A percentile compares a stretch with the other conserved stretches of the same genome.
These are phyloP conservation scores for Melampsora occidentalis DNA, from an alignment of 1,284 basidiomycete species.

Conservation along the genomic window DNA sequence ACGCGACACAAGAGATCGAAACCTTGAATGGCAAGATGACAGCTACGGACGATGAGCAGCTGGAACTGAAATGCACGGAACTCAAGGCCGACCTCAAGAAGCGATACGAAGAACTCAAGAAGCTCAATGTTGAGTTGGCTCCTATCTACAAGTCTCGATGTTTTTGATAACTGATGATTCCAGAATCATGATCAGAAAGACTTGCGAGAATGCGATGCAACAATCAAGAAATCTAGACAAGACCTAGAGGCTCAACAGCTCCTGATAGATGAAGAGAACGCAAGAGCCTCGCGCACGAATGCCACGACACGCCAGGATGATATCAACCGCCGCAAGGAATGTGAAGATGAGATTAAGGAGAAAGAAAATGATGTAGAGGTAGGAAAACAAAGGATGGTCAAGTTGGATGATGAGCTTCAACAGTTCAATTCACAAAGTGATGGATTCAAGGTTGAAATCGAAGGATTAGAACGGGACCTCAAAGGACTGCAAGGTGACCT, in stretches of 20 bases:
- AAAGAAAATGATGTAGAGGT: background rate
- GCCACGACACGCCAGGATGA: constrained; percentile 25
- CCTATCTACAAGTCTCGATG: background rate
- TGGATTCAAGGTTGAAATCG: constrained; percentile 3
- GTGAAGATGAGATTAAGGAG: background rate
- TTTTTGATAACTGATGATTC: background rate
- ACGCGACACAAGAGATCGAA: constrained; percentile 14
- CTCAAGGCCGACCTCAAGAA: background rate
- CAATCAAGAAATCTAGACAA: background rate
- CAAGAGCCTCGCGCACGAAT: constrained; percentile 15
- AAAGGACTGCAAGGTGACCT: constrained; percentile 43
- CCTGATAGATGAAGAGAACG: constrained; percentile 30
- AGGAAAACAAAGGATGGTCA: background rate
- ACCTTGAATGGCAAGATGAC: background rate
- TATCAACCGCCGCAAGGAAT: background rate
- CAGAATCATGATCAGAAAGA: background rate
- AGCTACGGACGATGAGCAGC: background rate
- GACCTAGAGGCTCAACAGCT: constrained; percentile 4
- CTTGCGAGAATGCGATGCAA: constrained; percentile 11
- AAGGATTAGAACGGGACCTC: constrained; percentile 59
- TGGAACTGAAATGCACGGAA: background rate
- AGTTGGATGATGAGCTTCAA: background rate
- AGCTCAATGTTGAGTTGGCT: background rate
- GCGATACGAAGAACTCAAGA: background rate
- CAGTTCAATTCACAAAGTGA: background rate